Evolutionary conservation across 75 land plant genomes (phyloP).

Genomic region (Pinus taeda): DNA sequence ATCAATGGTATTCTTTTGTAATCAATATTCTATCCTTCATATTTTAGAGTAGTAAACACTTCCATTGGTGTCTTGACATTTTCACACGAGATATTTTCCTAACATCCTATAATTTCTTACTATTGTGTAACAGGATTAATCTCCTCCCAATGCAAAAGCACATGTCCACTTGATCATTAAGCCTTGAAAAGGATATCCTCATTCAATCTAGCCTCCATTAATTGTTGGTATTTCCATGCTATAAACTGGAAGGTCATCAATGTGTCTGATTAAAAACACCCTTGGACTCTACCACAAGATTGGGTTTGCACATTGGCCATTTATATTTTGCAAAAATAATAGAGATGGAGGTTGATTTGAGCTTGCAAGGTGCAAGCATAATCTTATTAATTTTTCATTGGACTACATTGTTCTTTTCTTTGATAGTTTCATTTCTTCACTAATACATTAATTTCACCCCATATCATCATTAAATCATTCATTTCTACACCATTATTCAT

Average conservation of each 20-base stretch:
- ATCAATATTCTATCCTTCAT: constrained; percentile 70
- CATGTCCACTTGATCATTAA: constrained; percentile 65
- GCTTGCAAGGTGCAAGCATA: too few relatives aligned
- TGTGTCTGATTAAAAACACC: constrained; percentile 27
- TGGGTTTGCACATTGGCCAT: too few relatives aligned
- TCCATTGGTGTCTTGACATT: constrained; percentile 93
- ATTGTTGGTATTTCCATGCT: constrained; percentile 98
- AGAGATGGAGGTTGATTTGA: too few relatives aligned
- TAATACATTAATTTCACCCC: too few relatives aligned
- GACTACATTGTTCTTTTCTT: too few relatives aligned
- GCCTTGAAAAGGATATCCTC: constrained; percentile 87
- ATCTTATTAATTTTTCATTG: too few relatives aligned
- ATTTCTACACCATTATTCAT: too few relatives aligned
- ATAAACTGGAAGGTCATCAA: constrained; percentile 83
- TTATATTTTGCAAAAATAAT: too few relatives aligned
- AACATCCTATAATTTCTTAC: constrained; percentile 77
- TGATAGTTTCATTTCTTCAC: too few relatives aligned
- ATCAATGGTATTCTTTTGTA: constrained; percentile 85
- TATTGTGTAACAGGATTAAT: constrained; percentile 50
- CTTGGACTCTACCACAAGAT: too few relatives aligned
- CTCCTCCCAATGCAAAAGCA: constrained; percentile 93
- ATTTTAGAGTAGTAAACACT: constrained; percentile 62
- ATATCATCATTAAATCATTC: too few relatives aligned
- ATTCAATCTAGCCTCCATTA: constrained; percentile 89
- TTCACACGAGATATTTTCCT: constrained; percentile 77